A percentile compares a stretch with the other conserved stretches of the same genome.
phyloP scores from a whole-genome alignment of 2,329 filamentous ascomycete genomes.

The Allantophomopsis lycopodina region DNA sequence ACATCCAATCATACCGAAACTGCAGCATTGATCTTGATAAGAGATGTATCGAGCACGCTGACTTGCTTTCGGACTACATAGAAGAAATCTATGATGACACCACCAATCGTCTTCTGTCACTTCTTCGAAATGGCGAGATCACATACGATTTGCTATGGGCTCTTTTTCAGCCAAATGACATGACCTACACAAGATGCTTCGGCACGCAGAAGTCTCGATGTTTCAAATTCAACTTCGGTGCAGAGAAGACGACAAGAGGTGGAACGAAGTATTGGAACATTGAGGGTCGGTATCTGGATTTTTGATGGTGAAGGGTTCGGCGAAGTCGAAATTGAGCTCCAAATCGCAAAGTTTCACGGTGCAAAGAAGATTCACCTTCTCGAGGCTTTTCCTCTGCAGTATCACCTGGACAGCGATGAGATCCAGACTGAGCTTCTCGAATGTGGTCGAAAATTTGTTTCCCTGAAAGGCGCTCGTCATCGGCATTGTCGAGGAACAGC shows the following conservation, averaged over 20 bases:
- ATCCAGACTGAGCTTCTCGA: constrained; percentile 11
- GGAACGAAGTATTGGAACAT: too few species aligned
- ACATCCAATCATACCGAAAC: constrained; percentile 3
- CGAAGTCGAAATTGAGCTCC: constrained; percentile 11
- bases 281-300: constrained; percentile 12
- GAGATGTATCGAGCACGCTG: neutral
- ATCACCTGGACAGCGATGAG: constrained; percentile 10
- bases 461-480: constrained; percentile 13
- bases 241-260: constrained; percentile 7
- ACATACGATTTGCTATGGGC: constrained; percentile 19
- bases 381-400: constrained; percentile 15
- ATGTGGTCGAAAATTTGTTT: constrained; percentile 14
- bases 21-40: neutral
- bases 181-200: constrained; percentile 11
- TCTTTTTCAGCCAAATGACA: constrained; percentile 17
- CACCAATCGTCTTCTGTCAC: constrained; percentile 10
- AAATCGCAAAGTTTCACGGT: constrained; percentile 14
- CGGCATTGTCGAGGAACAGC: constrained; percentile 15
- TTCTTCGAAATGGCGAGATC: constrained; percentile 14
- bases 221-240: constrained; percentile 4
- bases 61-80: constrained; percentile 1
- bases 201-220: constrained; percentile 5
- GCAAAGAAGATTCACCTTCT: constrained; percentile 16
- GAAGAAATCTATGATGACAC: constrained; percentile 1
- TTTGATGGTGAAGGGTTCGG: constrained; percentile 14